A percentile compares a stretch with the other conserved stretches of the same genome.
Evolutionary conservation across 164 flowering plant species (phyloP).

Genomic region (Piper betle): DNA sequence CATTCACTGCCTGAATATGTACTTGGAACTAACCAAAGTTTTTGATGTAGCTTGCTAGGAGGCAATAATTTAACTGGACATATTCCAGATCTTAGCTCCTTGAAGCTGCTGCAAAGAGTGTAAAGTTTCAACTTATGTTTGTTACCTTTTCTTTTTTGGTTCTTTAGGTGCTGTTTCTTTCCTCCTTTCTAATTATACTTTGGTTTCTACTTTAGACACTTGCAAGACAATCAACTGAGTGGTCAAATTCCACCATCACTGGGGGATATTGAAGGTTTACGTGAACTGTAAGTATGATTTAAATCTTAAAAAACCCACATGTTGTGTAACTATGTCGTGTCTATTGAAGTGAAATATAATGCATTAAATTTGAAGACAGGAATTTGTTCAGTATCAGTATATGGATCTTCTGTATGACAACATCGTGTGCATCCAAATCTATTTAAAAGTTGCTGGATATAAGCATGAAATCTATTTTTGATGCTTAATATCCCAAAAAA

Average conservation of each 20-base stretch:
- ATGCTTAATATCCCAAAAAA: too few species aligned
- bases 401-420: too few species aligned
- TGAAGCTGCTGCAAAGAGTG: conserved; percentile 51
- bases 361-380: background rate
- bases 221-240: conserved; percentile 9
- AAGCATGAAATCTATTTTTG: too few species aligned
- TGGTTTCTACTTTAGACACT: conserved; percentile 6
- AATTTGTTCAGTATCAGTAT: too few species aligned
- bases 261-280: conserved; percentile 4
- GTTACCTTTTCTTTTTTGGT: background rate
- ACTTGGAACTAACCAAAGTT: too few species aligned
- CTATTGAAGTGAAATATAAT: background rate
- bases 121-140: conserved; percentile 21
- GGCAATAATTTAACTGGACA: conserved; percentile 63
- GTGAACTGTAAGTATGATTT: conserved; percentile 9
- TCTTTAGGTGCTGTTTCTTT: background rate
- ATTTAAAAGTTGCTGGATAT: too few species aligned
- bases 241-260: conserved; percentile 11
- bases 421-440: too few species aligned
- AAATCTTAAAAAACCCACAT: background rate
- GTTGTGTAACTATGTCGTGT: background rate
- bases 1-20: background rate
- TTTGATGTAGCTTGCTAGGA: conserved; percentile 52
- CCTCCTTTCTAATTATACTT: background rate
- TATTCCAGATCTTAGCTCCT: conserved; percentile 59